A percentile compares a stretch with the other conserved stretches of the same genome.
phyloP scores from a whole-genome alignment of 1,284 basidiomycete genomes.

The Vanrija humicola region DNA sequence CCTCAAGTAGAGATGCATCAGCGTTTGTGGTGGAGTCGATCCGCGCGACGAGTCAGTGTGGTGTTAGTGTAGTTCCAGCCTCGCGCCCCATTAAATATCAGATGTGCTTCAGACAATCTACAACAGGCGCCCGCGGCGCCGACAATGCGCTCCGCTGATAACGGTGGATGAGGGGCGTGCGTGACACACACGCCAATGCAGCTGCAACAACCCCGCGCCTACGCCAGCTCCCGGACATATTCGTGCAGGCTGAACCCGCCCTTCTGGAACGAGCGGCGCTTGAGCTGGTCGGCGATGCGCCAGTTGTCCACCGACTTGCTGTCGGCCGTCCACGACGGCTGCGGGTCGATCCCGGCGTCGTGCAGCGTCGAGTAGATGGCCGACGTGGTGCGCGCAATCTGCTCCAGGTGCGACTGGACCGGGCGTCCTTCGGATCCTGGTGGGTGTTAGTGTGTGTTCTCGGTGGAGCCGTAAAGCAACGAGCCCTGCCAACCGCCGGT shows the following conservation, averaged over 20 bases:
- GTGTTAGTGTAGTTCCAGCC: too few relatives aligned
- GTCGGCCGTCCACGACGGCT: slow-evolving; percentile 32
- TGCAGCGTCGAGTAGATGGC: slow-evolving; percentile 29
- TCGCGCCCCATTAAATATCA: neutral
- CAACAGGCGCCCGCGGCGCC: too few relatives aligned
- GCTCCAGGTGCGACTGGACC: slow-evolving; percentile 30
- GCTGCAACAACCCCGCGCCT: neutral
- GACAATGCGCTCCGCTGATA: neutral
- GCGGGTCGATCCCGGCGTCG: slow-evolving; percentile 27
- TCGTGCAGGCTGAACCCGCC: slow-evolving; percentile 18
- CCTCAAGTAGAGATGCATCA: too few relatives aligned
- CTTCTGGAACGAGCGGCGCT: slow-evolving; percentile 15
- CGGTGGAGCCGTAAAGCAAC: neutral
- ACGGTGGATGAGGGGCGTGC: too few relatives aligned
- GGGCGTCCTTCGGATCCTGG: slow-evolving; percentile 27
- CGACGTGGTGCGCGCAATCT: slow-evolving; percentile 25
- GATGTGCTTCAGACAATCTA: neutral
- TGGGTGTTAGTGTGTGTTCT: neutral
- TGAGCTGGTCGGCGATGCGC: slow-evolving; percentile 19
- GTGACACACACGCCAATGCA: too few relatives aligned
- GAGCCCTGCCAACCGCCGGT: neutral
- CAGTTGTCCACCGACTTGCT: slow-evolving; percentile 10
- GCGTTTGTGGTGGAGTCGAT: too few relatives aligned
- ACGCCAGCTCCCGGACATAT: slow-evolving; percentile 17
- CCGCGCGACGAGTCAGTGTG: too few relatives aligned